phyloP scores from a whole-genome alignment of 129 eudicot genomes.

The Arctium lappa region DNA sequence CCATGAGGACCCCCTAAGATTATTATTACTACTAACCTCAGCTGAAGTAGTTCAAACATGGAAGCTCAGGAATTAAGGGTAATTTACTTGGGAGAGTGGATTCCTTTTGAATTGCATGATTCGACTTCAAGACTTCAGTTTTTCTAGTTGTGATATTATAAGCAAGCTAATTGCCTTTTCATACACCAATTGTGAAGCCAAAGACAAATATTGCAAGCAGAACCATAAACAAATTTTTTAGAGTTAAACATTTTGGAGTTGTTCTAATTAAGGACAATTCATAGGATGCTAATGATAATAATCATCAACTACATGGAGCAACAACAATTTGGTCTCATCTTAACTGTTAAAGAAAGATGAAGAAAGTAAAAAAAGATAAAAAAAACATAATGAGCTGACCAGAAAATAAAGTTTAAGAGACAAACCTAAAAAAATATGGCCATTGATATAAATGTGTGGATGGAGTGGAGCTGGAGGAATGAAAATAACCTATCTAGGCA shows the following conservation, averaged over 20 bases:
- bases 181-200: background rate
- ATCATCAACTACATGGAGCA: background rate
- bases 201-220: background rate
- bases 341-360: background rate
- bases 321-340: background rate
- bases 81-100: no score
- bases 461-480: conserved; percentile 77
- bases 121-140: no score
- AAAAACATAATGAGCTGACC: background rate
- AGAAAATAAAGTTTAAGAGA: background rate
- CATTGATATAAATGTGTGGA: conserved; percentile 90
- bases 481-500: conserved; percentile 62
- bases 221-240: background rate
- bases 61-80: no score
- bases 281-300: background rate
- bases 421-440: conserved; percentile 87
- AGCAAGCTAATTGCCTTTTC: background rate
- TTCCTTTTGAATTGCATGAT: no score
- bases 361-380: background rate
- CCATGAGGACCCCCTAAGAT: no score
- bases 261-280: background rate
- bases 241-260: background rate
- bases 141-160: no score
- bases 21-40: no score
- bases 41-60: no score